Evolutionary conservation across 2,329 filamentous ascomycete species (phyloP).

Genomic region (Ustulina deusta): DNA sequence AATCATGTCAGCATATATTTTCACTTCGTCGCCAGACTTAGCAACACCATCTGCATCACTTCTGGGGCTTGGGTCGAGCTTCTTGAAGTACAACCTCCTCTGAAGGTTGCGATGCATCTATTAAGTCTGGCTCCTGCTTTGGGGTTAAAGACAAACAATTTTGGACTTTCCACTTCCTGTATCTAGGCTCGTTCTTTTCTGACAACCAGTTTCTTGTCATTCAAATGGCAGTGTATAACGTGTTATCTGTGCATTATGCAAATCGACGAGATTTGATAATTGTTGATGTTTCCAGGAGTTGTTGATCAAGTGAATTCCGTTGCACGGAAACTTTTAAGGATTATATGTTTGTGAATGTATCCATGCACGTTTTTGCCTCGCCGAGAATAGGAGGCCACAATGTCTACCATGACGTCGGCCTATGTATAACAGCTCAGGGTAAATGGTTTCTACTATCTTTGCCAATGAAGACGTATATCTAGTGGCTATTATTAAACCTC

Average conservation of each 20-base stretch:
- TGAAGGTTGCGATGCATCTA: conserved; percentile 31
- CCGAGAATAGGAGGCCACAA: no score
- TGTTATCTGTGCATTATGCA: conserved; percentile 17
- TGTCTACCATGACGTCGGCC: no score
- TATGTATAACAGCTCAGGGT: no score
- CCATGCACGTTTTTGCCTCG: no score
- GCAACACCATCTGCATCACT: conserved; percentile 38
- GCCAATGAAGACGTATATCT: not conserved
- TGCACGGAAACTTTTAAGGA: not conserved
- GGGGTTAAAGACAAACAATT: conserved; percentile 40
- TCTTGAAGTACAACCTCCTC: conserved; percentile 34
- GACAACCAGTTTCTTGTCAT: conserved; percentile 34
- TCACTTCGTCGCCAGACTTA: conserved; percentile 47
- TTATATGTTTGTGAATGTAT: not conserved
- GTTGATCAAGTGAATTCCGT: not conserved
- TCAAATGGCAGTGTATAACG: conserved; percentile 26
- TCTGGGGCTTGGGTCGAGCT: conserved; percentile 28
- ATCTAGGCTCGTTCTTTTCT: conserved; percentile 42
- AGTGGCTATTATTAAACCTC: not conserved
- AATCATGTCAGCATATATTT: conserved; percentile 38
- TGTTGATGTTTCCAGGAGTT: not conserved
- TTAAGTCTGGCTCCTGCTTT: conserved; percentile 43
- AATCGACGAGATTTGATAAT: not conserved
- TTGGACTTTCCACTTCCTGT: conserved; percentile 46
- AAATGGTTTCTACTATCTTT: not conserved